Conservation (phyloP, 805 yeast species). For the Monosporozyma siamensis region DNA sequence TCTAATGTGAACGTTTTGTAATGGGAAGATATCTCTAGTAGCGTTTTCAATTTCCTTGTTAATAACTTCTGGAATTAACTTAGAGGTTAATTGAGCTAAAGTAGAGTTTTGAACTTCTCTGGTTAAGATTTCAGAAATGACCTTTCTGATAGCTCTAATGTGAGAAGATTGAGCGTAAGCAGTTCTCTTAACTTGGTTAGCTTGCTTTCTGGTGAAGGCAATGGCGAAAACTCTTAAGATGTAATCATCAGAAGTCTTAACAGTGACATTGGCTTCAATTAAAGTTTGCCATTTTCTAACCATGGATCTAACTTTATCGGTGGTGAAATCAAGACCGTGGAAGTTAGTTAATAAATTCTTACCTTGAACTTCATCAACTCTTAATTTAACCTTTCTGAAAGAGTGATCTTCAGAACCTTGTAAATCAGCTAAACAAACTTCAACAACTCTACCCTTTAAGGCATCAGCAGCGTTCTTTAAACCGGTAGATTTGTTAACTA, state of each 20-base stretch:
- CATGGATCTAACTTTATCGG: constrained; percentile 93
- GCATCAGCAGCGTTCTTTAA: constrained; percentile 95
- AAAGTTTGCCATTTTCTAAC: constrained; percentile 99
- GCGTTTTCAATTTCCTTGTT: constrained; percentile 98
- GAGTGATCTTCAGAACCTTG: constrained; percentile 99
- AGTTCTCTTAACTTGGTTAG: constrained; percentile 95
- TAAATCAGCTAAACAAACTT: constrained; percentile 91
- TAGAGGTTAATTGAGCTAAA: constrained; percentile 90
- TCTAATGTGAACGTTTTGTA: constrained; percentile 97
- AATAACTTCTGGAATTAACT: constrained; percentile 96
- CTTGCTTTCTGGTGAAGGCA: constrained; percentile 97
- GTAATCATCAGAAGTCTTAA: constrained; percentile 96
- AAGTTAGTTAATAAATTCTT: constrained; percentile 96
- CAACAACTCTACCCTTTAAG: constrained; percentile 94
- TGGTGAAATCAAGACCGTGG: constrained; percentile 97
- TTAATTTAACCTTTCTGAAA: constrained; percentile 91
- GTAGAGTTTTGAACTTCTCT: constrained; percentile 94
- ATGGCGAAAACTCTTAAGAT: constrained; percentile 91
- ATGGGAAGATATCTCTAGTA: constrained; percentile 88
- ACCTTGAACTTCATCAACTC: constrained; percentile 99
- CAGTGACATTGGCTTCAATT: constrained; percentile 96
- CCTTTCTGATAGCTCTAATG: constrained; percentile 94
- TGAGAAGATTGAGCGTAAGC: constrained; percentile 96
- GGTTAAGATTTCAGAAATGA: constrained; percentile 90
- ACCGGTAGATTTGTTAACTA: constrained; percentile 97